These are phyloP conservation scores for Candolleomyces eurysporus DNA, from an alignment of 768 basidiomycete species.

Conservation along the genomic window DNA sequence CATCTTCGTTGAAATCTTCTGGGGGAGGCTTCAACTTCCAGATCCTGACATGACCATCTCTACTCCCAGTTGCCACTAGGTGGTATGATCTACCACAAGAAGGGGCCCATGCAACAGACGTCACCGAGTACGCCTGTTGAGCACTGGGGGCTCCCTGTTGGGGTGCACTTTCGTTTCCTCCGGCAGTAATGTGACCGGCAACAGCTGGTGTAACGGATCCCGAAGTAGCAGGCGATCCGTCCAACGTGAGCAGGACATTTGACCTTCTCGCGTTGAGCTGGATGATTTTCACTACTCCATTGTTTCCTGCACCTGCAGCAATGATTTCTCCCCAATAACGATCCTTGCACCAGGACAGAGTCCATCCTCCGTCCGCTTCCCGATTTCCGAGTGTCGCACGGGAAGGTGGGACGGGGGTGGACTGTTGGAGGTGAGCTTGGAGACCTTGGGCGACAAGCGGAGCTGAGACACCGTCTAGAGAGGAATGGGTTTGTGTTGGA, in stretches of 20 bases:
- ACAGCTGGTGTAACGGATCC: constrained; percentile 12
- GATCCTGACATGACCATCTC: constrained; percentile 87
- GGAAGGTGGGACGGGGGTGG: constrained; percentile 15
- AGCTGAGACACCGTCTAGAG: constrained; percentile 55
- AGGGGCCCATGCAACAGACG: constrained; percentile 90
- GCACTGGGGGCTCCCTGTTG: neutral
- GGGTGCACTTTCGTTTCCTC: neutral
- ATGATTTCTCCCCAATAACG: constrained; percentile 92
- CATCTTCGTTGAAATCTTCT: constrained; percentile 37
- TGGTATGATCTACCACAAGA: constrained; percentile 93
- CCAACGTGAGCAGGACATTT: constrained; percentile 57
- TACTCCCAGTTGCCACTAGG: constrained; percentile 84
- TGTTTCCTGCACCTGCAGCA: constrained; percentile 71
- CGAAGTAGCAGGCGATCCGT: constrained; percentile 28
- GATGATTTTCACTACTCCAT: constrained; percentile 79
- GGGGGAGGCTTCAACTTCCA: constrained; percentile 77
- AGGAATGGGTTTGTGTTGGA: constrained; percentile 61
- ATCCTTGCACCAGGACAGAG: constrained; percentile 94
- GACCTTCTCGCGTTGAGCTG: constrained; percentile 75
- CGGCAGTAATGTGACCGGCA: neutral
- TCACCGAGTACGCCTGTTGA: constrained; percentile 45
- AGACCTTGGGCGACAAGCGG: constrained; percentile 65
- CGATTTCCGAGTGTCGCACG: constrained; percentile 54
- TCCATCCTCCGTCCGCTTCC: constrained; percentile 92
- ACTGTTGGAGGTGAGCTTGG: constrained; percentile 48